Percentiles rank a stretch among this genome's conserved stretches.
Conservation (phyloP, 2,329 filamentous ascomycete species). For the Hysterium pulicare region DNA sequence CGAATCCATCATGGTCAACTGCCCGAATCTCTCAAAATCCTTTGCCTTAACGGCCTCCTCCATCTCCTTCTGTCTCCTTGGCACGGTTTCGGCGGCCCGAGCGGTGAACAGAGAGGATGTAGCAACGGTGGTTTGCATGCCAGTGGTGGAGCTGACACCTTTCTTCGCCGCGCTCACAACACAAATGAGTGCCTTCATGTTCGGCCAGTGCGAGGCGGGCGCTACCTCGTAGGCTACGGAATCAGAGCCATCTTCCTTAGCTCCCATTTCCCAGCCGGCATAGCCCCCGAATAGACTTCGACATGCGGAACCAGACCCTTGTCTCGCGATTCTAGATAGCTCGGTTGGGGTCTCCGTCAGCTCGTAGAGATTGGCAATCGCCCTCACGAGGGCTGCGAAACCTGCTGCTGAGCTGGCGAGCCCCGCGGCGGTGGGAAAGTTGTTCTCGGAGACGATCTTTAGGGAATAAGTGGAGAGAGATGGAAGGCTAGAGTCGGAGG, state of each 20-base stretch:
- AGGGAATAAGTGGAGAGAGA: conserved; percentile 75
- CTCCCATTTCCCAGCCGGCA: conserved; percentile 87
- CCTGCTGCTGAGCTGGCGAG: conserved; percentile 67
- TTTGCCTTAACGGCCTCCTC: conserved; percentile 72
- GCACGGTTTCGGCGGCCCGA: conserved; percentile 73
- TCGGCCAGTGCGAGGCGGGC: conserved; percentile 85
- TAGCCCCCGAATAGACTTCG: conserved; percentile 92
- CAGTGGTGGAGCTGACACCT: conserved; percentile 84
- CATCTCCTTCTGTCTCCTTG: conserved; percentile 78
- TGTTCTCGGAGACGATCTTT: conserved; percentile 91
- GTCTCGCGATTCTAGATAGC: conserved; percentile 82
- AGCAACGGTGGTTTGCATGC: conserved; percentile 95
- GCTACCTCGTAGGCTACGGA: conserved; percentile 86
- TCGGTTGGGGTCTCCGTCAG: conserved; percentile 77
- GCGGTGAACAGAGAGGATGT: conserved; percentile 85
- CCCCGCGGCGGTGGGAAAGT: conserved; percentile 96
- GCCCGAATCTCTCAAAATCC: conserved; percentile 84
- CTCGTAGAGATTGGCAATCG: conserved; percentile 87
- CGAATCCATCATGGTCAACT: conserved; percentile 92
- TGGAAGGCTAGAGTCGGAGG: conserved; percentile 68
- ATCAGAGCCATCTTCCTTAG: conserved; percentile 73
- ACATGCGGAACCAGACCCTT: conserved; percentile 93
- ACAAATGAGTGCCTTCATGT: conserved; percentile 88
- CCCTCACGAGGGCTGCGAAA: conserved; percentile 68
- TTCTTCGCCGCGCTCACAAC: conserved; percentile 95